Evolutionary conservation across 257 asterid genomes (phyloP), one percentile per base, ranked within the genome.

Genomic region (Haberlea rhodopensis): DNA sequence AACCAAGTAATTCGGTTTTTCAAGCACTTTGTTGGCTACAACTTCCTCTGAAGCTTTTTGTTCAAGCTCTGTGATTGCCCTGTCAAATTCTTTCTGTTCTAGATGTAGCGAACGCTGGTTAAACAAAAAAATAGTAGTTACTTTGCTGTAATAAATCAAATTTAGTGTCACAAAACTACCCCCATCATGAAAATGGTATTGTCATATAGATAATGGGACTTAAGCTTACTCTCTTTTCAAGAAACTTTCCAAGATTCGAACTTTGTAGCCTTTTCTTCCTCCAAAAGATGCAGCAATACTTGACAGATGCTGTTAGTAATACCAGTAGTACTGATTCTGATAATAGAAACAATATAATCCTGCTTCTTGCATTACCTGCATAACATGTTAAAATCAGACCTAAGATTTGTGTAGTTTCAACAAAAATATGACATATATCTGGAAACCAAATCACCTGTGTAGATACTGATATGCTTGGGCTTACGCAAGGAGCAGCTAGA

Each of bases 221-320:
- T 62, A 21, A 20, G 56, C 95, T 80, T 79, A 87, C 97, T 80
- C 99, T 83, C 80, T 87, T 94, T 29, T 89, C 95, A 8, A 94
- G 89, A 67, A 94, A 94, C 75, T 79, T 80, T 23, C 91, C 90
- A 3, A 90, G 90, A 68, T 82, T 73, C 13, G 73, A 79, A 37
- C 71, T 76, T 71, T 80, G 96, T 63, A 94, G 95, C 84, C 84
- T 92, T 69, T 66, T 85, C 81, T 94, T 94, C 82, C 77, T 85
- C 99, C 97, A 92, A 22, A 94, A 87, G 67, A 75, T 23, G 66
- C 80, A 81, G 76, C 96, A 94, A 52, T 73, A 79, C 29, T 86
- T 61, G 26, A 86, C 92, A 2, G 70, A 28, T 25, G 80, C 84
- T 28, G 84, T 85, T 45, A 94, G 76, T 29, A 86, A 56, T 34